These are phyloP conservation scores for Mycena latifolia DNA, from an alignment of 768 basidiomycete genomes.

Conservation along the genomic window DNA sequence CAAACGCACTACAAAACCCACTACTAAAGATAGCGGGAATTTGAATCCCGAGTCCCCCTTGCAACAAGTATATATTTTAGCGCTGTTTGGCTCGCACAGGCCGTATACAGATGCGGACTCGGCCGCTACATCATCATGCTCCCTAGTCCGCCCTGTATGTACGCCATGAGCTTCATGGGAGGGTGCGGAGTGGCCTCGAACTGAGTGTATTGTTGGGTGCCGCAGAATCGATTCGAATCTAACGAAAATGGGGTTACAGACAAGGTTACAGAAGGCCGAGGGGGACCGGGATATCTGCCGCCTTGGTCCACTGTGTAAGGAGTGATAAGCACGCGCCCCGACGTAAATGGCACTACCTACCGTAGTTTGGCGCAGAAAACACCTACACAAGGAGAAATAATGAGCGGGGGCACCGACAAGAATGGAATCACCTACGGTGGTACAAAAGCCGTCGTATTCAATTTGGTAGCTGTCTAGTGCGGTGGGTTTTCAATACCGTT, in stretches of 20 bases:
- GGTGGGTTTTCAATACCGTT: background rate
- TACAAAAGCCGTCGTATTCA: conserved; percentile 95
- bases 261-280: background rate
- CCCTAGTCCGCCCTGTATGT: conserved; percentile 74
- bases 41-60: too few relatives aligned
- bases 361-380: background rate
- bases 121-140: conserved; percentile 74
- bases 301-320: conserved; percentile 79
- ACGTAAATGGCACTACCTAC: background rate
- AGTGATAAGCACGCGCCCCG: conserved; percentile 31
- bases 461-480: conserved; percentile 88
- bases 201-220: conserved; percentile 79
- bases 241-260: background rate
- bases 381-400: conserved; percentile 55
- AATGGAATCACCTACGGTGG: conserved; percentile 70
- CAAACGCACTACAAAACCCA: too few relatives aligned
- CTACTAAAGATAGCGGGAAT: too few relatives aligned
- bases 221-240: conserved; percentile 87
- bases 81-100: background rate
- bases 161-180: conserved; percentile 94
- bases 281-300: conserved; percentile 47
- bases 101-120: conserved; percentile 14
- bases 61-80: conserved; percentile 26
- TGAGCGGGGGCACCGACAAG: conserved; percentile 28
- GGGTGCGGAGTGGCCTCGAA: conserved; percentile 93